Base-by-base conservation (phyloP, 768 basidiomycete species). In the Leucogyrophana mollusca region DNA sequence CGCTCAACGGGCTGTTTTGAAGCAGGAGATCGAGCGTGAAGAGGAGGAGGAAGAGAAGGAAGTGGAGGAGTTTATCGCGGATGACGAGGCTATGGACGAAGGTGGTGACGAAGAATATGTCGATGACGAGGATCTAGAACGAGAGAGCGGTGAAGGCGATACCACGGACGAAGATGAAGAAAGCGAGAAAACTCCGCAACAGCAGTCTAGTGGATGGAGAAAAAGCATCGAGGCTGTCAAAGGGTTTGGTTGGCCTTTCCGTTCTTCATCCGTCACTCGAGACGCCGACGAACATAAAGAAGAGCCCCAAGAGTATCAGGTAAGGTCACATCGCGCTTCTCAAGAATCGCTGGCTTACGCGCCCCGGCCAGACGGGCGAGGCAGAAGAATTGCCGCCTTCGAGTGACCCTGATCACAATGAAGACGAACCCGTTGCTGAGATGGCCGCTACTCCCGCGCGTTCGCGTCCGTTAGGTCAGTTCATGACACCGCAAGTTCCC, bases 401-500 rank as follows among this genome's bases (percentile, higher is more conserved):
- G 9, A 36, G 34, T 18, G 44, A 40, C 37, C 35, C 40, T 14
- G 34, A 36, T 14, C 16, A 34, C 8, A 34, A 48, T 22, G 33
- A 50, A 9, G 27, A 8, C 23, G n/a, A 40, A 32, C 43, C 34
- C 34, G 32, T 40, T 33, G 43, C 45, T 17, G 40, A 30, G 4
- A 35, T 20, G 22, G 20, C 8, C 25, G 23, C 2, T 9, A 43
- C 40, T 21, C 36, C 42, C 47, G 52, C 34, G 53, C 58, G 11
- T 55, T 50, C 32, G 38, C 55, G n/a, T 49, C 57, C 32, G 51
- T 52, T 34, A 36, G 65, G 67, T 13, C 36, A 49, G 9, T 85
- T 84, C 64, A 79, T 81, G 78, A 84, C 80, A 1, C 83, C 83
- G 0, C 82, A 83, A 61, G 55, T 59, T 11, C 59, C 60, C 14